These are phyloP conservation scores for Gyromitra esculenta DNA, from an alignment of 2,329 filamentous ascomycete species.

Conservation along the genomic window DNA sequence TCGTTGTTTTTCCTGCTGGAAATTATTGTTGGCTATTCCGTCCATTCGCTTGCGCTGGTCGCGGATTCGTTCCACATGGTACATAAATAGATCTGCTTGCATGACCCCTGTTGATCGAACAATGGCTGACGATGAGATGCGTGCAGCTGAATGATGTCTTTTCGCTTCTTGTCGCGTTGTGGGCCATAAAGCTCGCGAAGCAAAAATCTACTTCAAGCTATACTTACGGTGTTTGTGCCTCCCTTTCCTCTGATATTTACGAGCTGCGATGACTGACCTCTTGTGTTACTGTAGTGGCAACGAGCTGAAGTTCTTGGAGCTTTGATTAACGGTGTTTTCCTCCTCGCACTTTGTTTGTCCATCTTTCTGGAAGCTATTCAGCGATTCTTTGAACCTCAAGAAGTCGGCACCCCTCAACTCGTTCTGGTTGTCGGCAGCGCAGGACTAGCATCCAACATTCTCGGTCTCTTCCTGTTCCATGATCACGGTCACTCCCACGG, in stretches of 20 bases:
- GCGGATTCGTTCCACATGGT: slow-evolving; percentile 99
- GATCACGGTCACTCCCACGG: slow-evolving; percentile 86
- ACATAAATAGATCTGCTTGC: slow-evolving; percentile 57
- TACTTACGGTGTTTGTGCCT: slow-evolving; percentile 81
- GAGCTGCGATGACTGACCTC: slow-evolving; percentile 28
- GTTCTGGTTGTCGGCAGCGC: slow-evolving; percentile 89
- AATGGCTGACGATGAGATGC: neutral
- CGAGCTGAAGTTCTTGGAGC: slow-evolving; percentile 96
- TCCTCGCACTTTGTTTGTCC: slow-evolving; percentile 93
- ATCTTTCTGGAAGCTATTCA: slow-evolving; percentile 96
- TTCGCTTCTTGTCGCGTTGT: slow-evolving; percentile 88
- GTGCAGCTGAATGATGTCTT: slow-evolving; percentile 94
- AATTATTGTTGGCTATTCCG: slow-evolving; percentile 82
- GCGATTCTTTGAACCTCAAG: slow-evolving; percentile 88
- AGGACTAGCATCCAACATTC: slow-evolving; percentile 85
- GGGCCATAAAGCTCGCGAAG: slow-evolving; percentile 91
- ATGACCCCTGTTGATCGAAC: slow-evolving; percentile 5
- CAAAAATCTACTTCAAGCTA: slow-evolving; percentile 85
- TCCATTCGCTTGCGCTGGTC: slow-evolving; percentile 90
- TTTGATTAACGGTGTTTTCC: slow-evolving; percentile 95
- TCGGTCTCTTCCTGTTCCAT: slow-evolving; percentile 89
- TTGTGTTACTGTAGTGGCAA: slow-evolving; percentile 75
- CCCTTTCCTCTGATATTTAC: slow-evolving; percentile 16
- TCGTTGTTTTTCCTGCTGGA: slow-evolving; percentile 89
- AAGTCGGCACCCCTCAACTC: slow-evolving; percentile 83